Conservation (phyloP, 2,329 filamentous ascomycete species). For the Clarireedia paspali region DNA sequence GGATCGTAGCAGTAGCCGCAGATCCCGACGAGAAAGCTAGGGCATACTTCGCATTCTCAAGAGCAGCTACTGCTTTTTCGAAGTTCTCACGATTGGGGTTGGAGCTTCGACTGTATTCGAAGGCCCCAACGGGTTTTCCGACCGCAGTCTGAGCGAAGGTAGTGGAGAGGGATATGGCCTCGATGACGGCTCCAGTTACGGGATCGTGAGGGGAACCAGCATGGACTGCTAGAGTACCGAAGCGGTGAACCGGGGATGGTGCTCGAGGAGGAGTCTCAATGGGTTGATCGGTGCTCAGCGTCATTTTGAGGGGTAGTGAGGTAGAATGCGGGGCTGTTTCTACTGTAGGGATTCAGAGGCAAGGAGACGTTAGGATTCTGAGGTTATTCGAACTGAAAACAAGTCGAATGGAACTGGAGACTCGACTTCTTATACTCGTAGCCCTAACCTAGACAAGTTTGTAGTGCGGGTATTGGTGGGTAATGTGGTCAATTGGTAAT, state of each 20-base stretch:
- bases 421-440: no score
- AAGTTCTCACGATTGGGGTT: constrained; percentile 97
- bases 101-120: constrained; percentile 88
- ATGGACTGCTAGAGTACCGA: constrained; percentile 92
- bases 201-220: constrained; percentile 88
- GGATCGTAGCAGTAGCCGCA: constrained; percentile 84
- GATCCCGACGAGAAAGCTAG: constrained; percentile 93
- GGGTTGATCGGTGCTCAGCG: constrained; percentile 35
- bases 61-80: constrained; percentile 79
- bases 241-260: constrained; percentile 67
- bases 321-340: no score
- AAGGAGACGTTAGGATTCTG: no score
- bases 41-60: constrained; percentile 88
- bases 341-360: no score
- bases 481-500: no score
- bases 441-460: no score
- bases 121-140: constrained; percentile 77
- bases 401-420: no score
- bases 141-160: constrained; percentile 91
- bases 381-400: no score
- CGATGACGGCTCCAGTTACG: constrained; percentile 88
- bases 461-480: no score
- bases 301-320: constrained; percentile 16
- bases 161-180: constrained; percentile 90
- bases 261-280: constrained; percentile 69